Base-by-base conservation (phyloP, 2,329 filamentous ascomycete genomes). In the Pestalotiopsis sp. region DNA sequence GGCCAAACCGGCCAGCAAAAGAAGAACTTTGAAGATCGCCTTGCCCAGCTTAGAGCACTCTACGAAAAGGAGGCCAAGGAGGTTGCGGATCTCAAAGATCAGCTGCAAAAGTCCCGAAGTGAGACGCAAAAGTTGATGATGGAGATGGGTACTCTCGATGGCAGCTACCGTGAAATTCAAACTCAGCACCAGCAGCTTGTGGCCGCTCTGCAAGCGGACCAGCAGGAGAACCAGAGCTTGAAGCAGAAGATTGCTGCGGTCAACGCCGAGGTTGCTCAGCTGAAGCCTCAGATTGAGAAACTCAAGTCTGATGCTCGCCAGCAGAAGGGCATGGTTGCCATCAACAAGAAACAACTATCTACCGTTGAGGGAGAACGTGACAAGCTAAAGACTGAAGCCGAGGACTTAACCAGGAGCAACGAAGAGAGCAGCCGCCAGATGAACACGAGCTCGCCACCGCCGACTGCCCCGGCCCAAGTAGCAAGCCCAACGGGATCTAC, bases 321-420 rank as follows among this genome's bases (percentile, higher is more conserved):
- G 80, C 95, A 98, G 77, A 98, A 97, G 83, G 96, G 96, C 20
- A 86, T 98, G 72, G 95, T 97, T 38, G 95, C 96, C 58, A 99
- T 99, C 82, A 98, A 98, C 83, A 98, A 97, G 86, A 99, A 99
- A 83, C 96, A 99, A 82, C 85, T 98, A 70, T 89, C 92, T 45
- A 98, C 95, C 0, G 93, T 92, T 68, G 96, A 99, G 80, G 89
- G 88, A 62, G 95, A 98, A 79, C 89, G 93, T 39, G 95, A 98
- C 70, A 95, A 93, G 83, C 84, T 97, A 52, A 95, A 94, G 82
- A 83, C 85, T 1, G 95, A 98, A 79, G 91, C 92, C 59, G 91
- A 91, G 69, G 90, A 89, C 65, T 86, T 91, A 71, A 87, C 82
- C 78, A 91, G 86, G 84, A 88, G 83, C 75, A 89, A 83, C 73